Conservation (phyloP, 345 rosid genomes). For the Populus nigra region DNA sequence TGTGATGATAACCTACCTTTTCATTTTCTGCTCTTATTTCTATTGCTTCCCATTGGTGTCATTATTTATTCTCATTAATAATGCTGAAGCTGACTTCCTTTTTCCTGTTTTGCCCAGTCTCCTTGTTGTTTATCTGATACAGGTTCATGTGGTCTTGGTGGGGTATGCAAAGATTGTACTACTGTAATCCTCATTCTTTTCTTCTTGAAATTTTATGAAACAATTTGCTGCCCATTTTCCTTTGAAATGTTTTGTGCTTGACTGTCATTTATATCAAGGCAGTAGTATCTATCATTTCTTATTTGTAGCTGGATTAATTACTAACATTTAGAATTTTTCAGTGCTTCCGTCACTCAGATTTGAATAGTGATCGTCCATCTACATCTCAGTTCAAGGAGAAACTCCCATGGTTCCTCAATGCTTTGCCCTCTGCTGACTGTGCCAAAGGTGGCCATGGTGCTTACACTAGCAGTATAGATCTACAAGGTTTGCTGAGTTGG, state of each 20-base stretch:
- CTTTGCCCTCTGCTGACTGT: slow-evolving; percentile 95
- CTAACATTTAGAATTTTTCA: slow-evolving; percentile 36
- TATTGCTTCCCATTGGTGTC: neutral
- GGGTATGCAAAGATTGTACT: slow-evolving; percentile 91
- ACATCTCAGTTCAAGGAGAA: slow-evolving; percentile 80
- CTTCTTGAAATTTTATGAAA: neutral
- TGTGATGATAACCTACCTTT: neutral
- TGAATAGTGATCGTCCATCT: slow-evolving; percentile 79
- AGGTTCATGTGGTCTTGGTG: slow-evolving; percentile 58
- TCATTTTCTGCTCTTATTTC: slow-evolving; percentile 1
- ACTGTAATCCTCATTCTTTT: slow-evolving; percentile 53
- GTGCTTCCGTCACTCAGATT: slow-evolving; percentile 94
- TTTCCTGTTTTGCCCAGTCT: slow-evolving; percentile 49
- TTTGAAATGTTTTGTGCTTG: neutral
- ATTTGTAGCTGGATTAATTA: slow-evolving; percentile 1
- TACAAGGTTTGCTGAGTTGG: slow-evolving; percentile 55
- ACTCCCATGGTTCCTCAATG: slow-evolving; percentile 94
- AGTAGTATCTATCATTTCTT: slow-evolving; percentile 8
- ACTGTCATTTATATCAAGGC: slow-evolving; percentile 1
- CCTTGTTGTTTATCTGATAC: slow-evolving; percentile 76
- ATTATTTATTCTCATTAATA: neutral
- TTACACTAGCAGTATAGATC: slow-evolving; percentile 79
- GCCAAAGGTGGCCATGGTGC: slow-evolving; percentile 99
- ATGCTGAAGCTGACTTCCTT: neutral
- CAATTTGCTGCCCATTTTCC: neutral